Conservation (phyloP, 257 asterid genomes). For the Nicotiana attenuata region DNA sequence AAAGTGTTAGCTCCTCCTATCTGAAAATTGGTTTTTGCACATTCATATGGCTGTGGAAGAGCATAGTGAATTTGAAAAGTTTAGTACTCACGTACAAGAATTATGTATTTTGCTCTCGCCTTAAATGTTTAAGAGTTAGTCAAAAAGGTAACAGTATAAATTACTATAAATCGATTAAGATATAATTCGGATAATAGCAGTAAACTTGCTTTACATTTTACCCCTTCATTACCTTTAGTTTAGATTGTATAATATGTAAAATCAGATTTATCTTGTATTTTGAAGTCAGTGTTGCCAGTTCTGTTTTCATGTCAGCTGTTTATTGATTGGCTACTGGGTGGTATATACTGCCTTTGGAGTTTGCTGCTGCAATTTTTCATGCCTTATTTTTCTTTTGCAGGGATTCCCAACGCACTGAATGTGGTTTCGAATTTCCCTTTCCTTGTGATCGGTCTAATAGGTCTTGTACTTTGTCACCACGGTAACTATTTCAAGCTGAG, state of each 20-base stretch:
- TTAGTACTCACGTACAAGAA: background rate
- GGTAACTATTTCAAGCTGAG: conserved; percentile 86
- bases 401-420: conserved; percentile 83
- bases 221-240: background rate
- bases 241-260: background rate
- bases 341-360: background rate
- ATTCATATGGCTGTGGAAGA: background rate
- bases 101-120: background rate
- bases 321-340: background rate
- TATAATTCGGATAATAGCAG: background rate
- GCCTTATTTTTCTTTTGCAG: conserved; percentile 36
- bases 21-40: background rate
- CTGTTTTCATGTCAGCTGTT: background rate
- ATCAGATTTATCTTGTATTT: background rate
- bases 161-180: background rate
- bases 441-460: conserved; percentile 62
- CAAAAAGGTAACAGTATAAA: background rate
- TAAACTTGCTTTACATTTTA: background rate
- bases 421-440: conserved; percentile 93
- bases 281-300: background rate
- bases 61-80: background rate
- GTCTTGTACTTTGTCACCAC: conserved; percentile 74
- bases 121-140: background rate
- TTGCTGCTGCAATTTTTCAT: background rate
- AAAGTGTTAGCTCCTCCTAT: background rate